Conservation (phyloP, 2,329 filamentous ascomycete species). For the Pseudofabraea citricarpa region DNA sequence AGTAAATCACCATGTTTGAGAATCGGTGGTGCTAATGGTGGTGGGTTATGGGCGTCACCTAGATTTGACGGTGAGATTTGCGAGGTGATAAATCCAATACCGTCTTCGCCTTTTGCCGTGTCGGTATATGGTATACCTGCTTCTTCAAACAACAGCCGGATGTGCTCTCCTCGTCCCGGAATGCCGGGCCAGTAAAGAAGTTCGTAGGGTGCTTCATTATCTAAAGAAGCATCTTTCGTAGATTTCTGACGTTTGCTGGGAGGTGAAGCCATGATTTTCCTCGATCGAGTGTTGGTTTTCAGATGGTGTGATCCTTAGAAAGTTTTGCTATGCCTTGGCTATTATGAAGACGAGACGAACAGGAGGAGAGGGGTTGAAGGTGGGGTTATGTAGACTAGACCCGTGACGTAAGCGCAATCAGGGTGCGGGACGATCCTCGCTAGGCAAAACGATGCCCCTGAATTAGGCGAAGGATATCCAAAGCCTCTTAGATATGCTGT, state of each 20-base stretch:
- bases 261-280: slow-evolving; percentile 1
- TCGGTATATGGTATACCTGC: slow-evolving; percentile 61
- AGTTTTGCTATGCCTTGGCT: no score
- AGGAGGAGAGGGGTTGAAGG: no score
- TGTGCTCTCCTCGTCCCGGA: slow-evolving; percentile 70
- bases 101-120: slow-evolving; percentile 42
- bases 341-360: no score
- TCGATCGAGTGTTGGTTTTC: no score
- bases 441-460: no score
- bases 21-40: slow-evolving; percentile 61
- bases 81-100: slow-evolving; percentile 43
- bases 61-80: slow-evolving; percentile 39
- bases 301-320: no score
- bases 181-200: slow-evolving; percentile 30
- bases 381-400: no score
- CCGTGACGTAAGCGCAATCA: no score
- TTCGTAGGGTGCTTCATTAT: slow-evolving; percentile 11
- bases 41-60: slow-evolving; percentile 55
- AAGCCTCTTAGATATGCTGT: no score
- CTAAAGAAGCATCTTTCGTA: slow-evolving; percentile 37
- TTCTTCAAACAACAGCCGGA: slow-evolving; percentile 70
- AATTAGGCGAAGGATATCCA: no score
- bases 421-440: no score
- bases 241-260: slow-evolving; percentile 34
- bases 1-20: slow-evolving; percentile 51